Percentiles rank a stretch among this genome's conserved stretches.
Conservation (phyloP, 495 filamentous ascomycete species). For the Corynascus novoguineensis region DNA sequence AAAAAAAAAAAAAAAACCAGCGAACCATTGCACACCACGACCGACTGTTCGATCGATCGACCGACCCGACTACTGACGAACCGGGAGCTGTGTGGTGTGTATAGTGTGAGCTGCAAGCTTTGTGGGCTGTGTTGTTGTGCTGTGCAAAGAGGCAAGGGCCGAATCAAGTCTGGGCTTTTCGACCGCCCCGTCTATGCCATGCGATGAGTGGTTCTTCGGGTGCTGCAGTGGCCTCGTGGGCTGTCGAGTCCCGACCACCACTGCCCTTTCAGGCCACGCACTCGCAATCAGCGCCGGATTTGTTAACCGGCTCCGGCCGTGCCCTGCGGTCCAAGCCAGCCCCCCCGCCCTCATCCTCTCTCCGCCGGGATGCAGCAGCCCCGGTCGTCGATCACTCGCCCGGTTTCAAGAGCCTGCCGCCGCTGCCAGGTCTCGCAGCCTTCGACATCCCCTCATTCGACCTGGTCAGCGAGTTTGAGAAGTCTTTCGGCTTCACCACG, state of each 20-base stretch:
- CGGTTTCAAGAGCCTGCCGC: conserved; percentile 27
- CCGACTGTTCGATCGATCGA: too few relatives aligned
- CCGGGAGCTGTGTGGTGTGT: too few relatives aligned
- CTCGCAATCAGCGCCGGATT: conserved; percentile 34
- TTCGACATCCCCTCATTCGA: conserved; percentile 45
- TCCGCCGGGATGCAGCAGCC: conserved; percentile 14
- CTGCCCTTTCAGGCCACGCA: conserved; percentile 33
- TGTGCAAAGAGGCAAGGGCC: too few relatives aligned
- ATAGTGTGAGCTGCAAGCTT: too few relatives aligned
- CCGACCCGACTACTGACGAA: too few relatives aligned
- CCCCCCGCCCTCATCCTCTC: conserved; percentile 14
- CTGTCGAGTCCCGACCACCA: conserved; percentile 32
- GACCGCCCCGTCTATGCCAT: conserved; percentile 29
- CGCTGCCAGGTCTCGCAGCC: conserved; percentile 31
- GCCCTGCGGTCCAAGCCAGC: conserved; percentile 21
- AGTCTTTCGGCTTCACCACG: conserved; percentile 32
- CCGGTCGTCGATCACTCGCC: conserved; percentile 9
- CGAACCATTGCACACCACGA: conserved; percentile 19
- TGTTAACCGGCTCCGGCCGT: conserved; percentile 17
- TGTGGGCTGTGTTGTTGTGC: not conserved
- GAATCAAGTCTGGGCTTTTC: conserved; percentile 7
- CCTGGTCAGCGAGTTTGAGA: conserved; percentile 37
- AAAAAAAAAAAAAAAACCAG: too few relatives aligned
- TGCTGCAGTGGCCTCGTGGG: conserved; percentile 37
- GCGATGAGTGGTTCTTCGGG: conserved; percentile 41